A percentile compares a stretch with the other conserved stretches of the same genome.
Evolutionary conservation across 208 protist genomes (phyloP).

Genomic region (Tritrichomonas foetus): DNA sequence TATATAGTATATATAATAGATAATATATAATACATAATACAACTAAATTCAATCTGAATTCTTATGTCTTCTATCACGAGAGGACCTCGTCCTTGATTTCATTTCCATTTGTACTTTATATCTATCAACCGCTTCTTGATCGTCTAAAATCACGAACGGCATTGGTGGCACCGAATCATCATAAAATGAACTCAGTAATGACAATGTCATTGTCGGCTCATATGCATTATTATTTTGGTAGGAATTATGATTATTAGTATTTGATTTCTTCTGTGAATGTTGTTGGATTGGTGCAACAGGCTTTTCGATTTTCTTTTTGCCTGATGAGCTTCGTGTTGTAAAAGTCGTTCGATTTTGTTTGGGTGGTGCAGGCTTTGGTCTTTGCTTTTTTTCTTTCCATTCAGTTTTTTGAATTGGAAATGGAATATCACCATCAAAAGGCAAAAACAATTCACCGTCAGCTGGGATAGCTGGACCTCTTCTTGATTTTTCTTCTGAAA

Average conservation of each 20-base stretch:
- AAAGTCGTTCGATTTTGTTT: too few species aligned
- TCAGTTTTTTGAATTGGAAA: not conserved
- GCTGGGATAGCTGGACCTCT: not conserved
- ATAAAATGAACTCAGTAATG: not conserved
- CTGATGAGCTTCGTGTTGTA: too few species aligned
- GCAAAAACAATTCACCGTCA: not conserved
- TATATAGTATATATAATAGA: too few species aligned
- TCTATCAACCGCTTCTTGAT: not conserved
- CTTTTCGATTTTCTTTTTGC: too few species aligned
- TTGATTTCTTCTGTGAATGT: too few species aligned
- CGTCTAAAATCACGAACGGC: not conserved
- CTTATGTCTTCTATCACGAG: too few species aligned
- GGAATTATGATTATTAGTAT: too few species aligned
- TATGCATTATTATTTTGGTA: too few species aligned
- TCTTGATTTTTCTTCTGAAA: not conserved
- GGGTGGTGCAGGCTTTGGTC: not conserved
- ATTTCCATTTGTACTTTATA: not conserved
- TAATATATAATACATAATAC: too few species aligned
- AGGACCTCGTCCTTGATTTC: too few species aligned
- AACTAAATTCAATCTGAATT: too few species aligned
- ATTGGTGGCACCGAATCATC: not conserved
- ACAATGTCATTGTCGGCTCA: not conserved
- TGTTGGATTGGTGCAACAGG: too few species aligned
- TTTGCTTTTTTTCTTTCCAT: conserved; percentile 13
- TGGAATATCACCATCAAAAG: conserved; percentile 10